phyloP scores from a whole-genome alignment of 2,329 filamentous ascomycete genomes.

The Colletotrichum sp. region DNA sequence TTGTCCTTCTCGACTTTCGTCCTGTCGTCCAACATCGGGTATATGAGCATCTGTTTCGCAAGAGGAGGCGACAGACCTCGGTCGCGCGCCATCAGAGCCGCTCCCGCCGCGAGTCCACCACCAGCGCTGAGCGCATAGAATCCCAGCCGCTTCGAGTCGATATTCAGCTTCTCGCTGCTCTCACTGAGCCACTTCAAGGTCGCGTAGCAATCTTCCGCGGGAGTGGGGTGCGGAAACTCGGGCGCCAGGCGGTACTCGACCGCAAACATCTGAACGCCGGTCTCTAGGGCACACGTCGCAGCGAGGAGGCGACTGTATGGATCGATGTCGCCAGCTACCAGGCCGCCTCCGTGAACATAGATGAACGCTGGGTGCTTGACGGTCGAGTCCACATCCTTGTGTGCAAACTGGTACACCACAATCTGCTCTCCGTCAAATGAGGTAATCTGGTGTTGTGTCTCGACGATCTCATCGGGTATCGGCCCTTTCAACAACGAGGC shows the following conservation, averaged over 20 bases:
- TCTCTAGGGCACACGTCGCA: constrained; percentile 13
- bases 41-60: constrained; percentile 34
- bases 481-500: neutral
- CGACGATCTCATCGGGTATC: neutral
- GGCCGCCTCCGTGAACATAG: constrained; percentile 49
- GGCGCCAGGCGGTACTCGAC: constrained; percentile 49
- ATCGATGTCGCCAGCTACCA: constrained; percentile 34
- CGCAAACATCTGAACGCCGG: constrained; percentile 37
- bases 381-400: neutral
- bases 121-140: constrained; percentile 28
- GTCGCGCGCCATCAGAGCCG: constrained; percentile 45
- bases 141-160: constrained; percentile 25
- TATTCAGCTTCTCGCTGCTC: constrained; percentile 22
- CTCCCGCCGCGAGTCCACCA: constrained; percentile 21
- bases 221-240: constrained; percentile 40
- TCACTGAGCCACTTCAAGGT: constrained; percentile 28
- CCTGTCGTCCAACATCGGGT: constrained; percentile 38
- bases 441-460: neutral
- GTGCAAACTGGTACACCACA: neutral
- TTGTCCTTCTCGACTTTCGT: constrained; percentile 4
- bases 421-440: constrained; percentile 7
- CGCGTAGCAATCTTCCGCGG: constrained; percentile 40
- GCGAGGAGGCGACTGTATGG: constrained; percentile 20
- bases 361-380: constrained; percentile 33
- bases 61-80: constrained; percentile 26